phyloP scores from a whole-genome alignment of 2,329 filamentous ascomycete genomes.

The Pseudogymnoascus pannorum region DNA sequence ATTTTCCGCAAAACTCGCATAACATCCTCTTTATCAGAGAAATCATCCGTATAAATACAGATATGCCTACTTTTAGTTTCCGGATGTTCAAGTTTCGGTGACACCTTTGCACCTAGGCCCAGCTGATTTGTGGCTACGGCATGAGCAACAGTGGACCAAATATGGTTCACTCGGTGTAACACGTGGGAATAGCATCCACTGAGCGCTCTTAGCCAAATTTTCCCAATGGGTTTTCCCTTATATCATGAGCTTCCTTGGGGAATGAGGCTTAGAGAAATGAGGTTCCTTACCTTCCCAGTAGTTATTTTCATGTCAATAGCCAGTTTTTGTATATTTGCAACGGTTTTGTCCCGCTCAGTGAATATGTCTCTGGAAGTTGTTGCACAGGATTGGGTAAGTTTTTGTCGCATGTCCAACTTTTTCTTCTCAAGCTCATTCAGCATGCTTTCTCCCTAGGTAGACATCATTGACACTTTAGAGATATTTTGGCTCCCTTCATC shows the following conservation, averaged over 20 bases:
- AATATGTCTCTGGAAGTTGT: constrained; percentile 20
- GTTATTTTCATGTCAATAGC: constrained; percentile 53
- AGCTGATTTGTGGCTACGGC: constrained; percentile 63
- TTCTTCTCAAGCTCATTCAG: constrained; percentile 31
- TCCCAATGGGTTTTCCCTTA: neutral
- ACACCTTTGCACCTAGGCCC: constrained; percentile 67
- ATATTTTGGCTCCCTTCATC: neutral
- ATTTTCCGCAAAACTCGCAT: constrained; percentile 58
- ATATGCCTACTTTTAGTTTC: constrained; percentile 49
- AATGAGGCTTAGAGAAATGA: neutral
- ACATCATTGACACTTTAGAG: neutral
- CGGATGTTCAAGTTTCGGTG: constrained; percentile 42
- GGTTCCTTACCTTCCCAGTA: constrained; percentile 53
- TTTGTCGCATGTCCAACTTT: constrained; percentile 41
- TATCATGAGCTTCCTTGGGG: neutral
- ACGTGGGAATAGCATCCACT: constrained; percentile 70
- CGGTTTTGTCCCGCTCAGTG: constrained; percentile 35
- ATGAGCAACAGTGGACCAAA: constrained; percentile 60
- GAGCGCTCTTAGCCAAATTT: neutral
- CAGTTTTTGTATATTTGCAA: constrained; percentile 50
- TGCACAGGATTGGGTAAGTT: constrained; percentile 24
- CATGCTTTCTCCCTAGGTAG: constrained; percentile 19
- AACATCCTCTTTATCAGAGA: constrained; percentile 61
- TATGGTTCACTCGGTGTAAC: constrained; percentile 46
- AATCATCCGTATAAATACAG: constrained; percentile 73